Conservation (phyloP, 176 grass and related monocot species). For the Oryza coarctata region DNA sequence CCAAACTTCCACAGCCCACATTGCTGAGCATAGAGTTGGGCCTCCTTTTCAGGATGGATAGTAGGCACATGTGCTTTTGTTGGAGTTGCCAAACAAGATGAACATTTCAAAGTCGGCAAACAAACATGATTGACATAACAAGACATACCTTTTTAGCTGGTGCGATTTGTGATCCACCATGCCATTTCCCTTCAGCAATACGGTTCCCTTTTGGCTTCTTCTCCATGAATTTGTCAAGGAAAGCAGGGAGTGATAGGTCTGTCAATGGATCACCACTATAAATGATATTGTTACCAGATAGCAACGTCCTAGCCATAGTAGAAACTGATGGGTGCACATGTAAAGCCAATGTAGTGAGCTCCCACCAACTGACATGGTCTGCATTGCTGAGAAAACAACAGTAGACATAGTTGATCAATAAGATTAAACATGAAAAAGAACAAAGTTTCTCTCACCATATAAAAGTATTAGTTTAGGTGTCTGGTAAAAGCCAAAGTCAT, state of each 20-base stretch:
- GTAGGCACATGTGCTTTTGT: neutral
- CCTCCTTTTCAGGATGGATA: neutral
- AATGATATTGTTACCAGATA: conserved; percentile 86
- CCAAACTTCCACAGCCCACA: neutral
- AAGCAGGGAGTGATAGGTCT: conserved; percentile 76
- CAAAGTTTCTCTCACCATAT: neutral
- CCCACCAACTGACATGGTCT: conserved; percentile 81
- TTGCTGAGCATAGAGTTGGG: neutral
- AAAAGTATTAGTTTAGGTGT: neutral
- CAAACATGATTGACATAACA: conserved; percentile 3
- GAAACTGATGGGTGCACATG: conserved; percentile 97
- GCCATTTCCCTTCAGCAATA: conserved; percentile 83
- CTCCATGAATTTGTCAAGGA: conserved; percentile 98
- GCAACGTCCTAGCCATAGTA: conserved; percentile 80
- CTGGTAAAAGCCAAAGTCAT: neutral
- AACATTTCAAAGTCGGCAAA: conserved; percentile 21
- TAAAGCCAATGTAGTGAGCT: conserved; percentile 64
- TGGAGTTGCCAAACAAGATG: neutral
- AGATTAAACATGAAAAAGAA: neutral
- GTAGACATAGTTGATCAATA: conserved; percentile 20
- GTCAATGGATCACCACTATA: conserved; percentile 86
- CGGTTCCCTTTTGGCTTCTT: conserved; percentile 86
- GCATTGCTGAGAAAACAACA: conserved; percentile 65
- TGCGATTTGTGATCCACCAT: conserved; percentile 94
- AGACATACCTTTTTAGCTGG: conserved; percentile 71